Base-by-base conservation (phyloP, 2,329 filamentous ascomycete species). In the Trichoderma sp. region DNA sequence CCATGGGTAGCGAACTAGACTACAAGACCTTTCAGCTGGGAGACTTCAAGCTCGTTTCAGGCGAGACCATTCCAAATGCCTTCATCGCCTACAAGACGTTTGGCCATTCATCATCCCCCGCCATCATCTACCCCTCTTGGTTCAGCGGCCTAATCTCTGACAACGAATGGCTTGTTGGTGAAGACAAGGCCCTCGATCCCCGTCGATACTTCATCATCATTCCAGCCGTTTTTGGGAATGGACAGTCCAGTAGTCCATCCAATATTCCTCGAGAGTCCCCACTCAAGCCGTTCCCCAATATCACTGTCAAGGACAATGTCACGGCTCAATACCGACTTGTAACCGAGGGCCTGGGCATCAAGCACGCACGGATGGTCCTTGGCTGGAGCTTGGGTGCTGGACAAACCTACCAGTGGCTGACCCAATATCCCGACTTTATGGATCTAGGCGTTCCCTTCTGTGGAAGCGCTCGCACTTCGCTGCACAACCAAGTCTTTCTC, bases 11-110 rank as follows among this genome's bases (percentile, higher is more conserved):
- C 32, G 46, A 54, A 28, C 2, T 34, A 18, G 66, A 70, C 28
- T 71, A 70, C 55, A 54, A 69, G 14, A 49, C 59, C 2, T 90
- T 85, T 75, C 77, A 84, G 28, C 83, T 92, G 0, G 90, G 90
- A 21, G 85, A 91, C 78, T 91, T 90, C 81, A 80, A 84, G 70
- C 86, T 94, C 3, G 86, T 90, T 74, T 88, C 85, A 30, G 90
- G 90, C 49, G 82, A 82, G n/a, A 83, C 80, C 6, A 83, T 94
- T 21, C 83, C 85, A 1, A 77, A 86, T 72, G 91, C 92, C 1
- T 86, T 87, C 74, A 87, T 95, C 66, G 90, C 91, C 18, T 95
- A 92, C 83, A 93, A 91, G 78, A 92, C 91, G 0, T 90, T 91
- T 72, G 92, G 92, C 24, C 82, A 89, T 68, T 76, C 86, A 0